Percentiles rank a stretch among this genome's conserved stretches.
Conservation (phyloP, 306 rosid species). For the Malus fusca region DNA sequence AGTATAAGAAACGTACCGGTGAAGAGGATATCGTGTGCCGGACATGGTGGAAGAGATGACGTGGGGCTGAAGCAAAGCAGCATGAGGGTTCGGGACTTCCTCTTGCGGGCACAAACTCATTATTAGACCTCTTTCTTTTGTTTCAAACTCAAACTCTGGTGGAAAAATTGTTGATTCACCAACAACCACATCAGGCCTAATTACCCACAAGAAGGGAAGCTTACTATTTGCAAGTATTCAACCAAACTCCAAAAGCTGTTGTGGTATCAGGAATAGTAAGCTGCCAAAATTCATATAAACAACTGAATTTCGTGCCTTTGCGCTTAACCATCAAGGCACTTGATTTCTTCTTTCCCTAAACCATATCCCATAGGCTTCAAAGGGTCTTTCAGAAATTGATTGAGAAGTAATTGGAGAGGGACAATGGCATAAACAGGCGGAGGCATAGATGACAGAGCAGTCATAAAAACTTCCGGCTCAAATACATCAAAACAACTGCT, state of each 20-base stretch:
- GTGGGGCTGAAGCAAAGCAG: too few species aligned
- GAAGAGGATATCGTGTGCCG: too few species aligned
- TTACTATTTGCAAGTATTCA: slow-evolving; percentile 14
- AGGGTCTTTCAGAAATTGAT: not conserved
- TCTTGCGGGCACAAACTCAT: slow-evolving; percentile 14
- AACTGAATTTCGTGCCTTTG: not conserved
- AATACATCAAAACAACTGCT: slow-evolving; percentile 4
- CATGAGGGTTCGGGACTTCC: slow-evolving; percentile 7
- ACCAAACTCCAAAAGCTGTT: slow-evolving; percentile 1
- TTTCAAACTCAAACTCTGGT: not conserved
- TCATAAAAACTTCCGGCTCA: not conserved
- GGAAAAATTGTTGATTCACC: slow-evolving; percentile 4
- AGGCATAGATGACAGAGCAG: not conserved
- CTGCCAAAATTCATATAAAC: slow-evolving; percentile 18
- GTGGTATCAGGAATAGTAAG: not conserved
- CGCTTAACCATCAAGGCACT: slow-evolving; percentile 3
- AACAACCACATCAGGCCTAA: slow-evolving; percentile 13
- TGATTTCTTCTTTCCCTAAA: not conserved
- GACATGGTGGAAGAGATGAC: too few species aligned
- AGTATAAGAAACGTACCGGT: too few species aligned
- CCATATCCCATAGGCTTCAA: not conserved
- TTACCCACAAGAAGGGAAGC: slow-evolving; percentile 3
- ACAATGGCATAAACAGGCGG: not conserved
- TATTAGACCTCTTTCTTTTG: not conserved
- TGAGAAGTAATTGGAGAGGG: slow-evolving; percentile 8